Conservation (phyloP, 164 flowering plant genomes). For the Magnolia kwangsiensis region DNA sequence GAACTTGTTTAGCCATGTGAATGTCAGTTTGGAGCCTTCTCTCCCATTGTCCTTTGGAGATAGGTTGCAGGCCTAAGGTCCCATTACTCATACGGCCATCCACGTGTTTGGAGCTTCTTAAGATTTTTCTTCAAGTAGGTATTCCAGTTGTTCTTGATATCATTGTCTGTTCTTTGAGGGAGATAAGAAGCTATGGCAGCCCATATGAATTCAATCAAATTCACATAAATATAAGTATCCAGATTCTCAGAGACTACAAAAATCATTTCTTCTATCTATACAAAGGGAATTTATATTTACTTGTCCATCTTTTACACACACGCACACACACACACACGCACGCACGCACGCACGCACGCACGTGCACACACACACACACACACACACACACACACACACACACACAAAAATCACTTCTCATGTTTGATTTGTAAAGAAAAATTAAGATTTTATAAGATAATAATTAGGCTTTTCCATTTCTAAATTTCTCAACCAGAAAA, state of each 20-base stretch:
- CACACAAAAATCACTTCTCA: background rate
- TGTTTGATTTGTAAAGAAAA: too few species aligned
- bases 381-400: too few species aligned
- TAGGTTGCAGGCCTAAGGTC: conserved; percentile 23
- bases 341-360: too few species aligned
- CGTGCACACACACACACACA: too few species aligned
- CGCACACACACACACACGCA: too few species aligned
- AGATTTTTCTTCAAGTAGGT: conserved; percentile 85
- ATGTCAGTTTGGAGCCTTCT: conserved; percentile 90
- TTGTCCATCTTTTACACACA: too few species aligned
- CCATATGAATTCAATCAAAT: conserved; percentile 54
- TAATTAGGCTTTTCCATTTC: too few species aligned
- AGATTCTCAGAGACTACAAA: background rate
- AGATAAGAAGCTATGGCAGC: conserved; percentile 95
- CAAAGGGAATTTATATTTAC: too few species aligned
- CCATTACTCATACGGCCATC: conserved; percentile 32
- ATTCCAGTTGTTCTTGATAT: conserved; percentile 86
- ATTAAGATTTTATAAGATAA: too few species aligned
- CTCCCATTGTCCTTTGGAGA: conserved; percentile 87
- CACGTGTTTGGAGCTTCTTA: conserved; percentile 37
- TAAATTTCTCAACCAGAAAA: too few species aligned
- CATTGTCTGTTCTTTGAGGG: conserved; percentile 83
- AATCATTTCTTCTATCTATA: background rate
- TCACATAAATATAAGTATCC: background rate
- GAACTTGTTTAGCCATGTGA: conserved; percentile 71